phyloP scores from a whole-genome alignment of 2,329 filamentous ascomycete genomes.

The Decorospora gaudefroyi region DNA sequence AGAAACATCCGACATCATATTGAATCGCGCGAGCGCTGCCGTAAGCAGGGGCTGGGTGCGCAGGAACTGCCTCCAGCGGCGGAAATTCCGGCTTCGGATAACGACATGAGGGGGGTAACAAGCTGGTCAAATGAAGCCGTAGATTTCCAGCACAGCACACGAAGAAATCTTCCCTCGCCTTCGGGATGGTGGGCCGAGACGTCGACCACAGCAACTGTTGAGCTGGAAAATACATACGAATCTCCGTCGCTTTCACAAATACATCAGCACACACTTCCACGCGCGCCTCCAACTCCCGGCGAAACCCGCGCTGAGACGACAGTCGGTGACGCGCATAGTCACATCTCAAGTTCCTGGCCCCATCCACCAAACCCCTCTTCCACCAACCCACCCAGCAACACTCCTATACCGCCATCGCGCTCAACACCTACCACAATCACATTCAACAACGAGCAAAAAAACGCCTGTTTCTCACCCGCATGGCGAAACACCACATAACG shows the following conservation, averaged over 20 bases:
- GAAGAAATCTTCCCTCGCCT: slow-evolving; percentile 29
- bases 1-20: slow-evolving; percentile 2
- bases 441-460: slow-evolving; percentile 8
- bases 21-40: slow-evolving; percentile 6
- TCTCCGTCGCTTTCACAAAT: slow-evolving; percentile 8
- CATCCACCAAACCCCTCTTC: slow-evolving; percentile 1
- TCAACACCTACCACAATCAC: not conserved
- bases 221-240: slow-evolving; percentile 15
- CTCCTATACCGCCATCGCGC: not conserved
- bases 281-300: too few species aligned
- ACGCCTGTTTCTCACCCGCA: slow-evolving; percentile 9
- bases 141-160: slow-evolving; percentile 25
- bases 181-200: slow-evolving; percentile 29
- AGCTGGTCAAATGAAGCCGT: slow-evolving; percentile 1
- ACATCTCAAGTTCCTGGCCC: too few species aligned
- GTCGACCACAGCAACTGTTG: not conserved
- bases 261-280: too few species aligned
- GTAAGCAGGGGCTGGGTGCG: slow-evolving; percentile 3
- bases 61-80: slow-evolving; percentile 5
- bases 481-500: slow-evolving; percentile 1
- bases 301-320: not conserved
- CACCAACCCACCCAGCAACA: slow-evolving; percentile 8
- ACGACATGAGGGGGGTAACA: not conserved
- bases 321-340: not conserved
- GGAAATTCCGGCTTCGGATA: too few species aligned